phyloP scores from a whole-genome alignment of 2,329 filamentous ascomycete genomes.

The Neofusicoccum umdonicola region DNA sequence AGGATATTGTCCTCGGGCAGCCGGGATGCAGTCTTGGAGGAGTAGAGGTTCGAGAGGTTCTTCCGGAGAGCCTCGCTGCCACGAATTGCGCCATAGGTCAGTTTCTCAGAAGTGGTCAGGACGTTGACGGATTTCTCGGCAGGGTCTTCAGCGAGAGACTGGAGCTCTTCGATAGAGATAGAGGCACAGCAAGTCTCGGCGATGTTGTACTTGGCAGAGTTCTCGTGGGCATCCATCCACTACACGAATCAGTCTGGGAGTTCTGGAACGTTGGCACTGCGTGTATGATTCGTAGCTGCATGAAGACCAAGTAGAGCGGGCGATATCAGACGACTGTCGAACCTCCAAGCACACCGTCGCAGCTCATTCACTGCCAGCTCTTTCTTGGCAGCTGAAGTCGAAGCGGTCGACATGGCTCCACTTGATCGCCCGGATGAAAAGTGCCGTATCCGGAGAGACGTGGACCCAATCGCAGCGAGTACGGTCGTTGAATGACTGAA shows the following conservation, averaged over 20 bases:
- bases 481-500: neutral
- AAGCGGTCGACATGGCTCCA: neutral
- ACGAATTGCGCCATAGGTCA: conserved; percentile 72
- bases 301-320: too few relatives aligned
- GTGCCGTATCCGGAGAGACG: neutral
- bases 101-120: conserved; percentile 54
- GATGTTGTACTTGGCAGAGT: conserved; percentile 62
- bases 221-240: conserved; percentile 59
- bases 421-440: neutral
- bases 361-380: neutral
- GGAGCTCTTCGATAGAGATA: conserved; percentile 56
- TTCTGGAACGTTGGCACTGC: neutral
- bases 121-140: conserved; percentile 32
- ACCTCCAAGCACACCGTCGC: neutral
- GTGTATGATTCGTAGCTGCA: neutral
- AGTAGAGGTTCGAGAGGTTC: conserved; percentile 65
- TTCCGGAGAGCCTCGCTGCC: conserved; percentile 63
- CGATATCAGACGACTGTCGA: neutral
- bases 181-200: conserved; percentile 78
- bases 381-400: conserved; percentile 1
- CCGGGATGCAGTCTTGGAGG: conserved; percentile 51
- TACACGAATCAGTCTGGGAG: conserved; percentile 25
- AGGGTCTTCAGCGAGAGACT: conserved; percentile 52
- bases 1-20: conserved; percentile 60
- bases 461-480: neutral